Conservation (phyloP, 164 flowering plant species). For the Nymphaea thermarum region DNA sequence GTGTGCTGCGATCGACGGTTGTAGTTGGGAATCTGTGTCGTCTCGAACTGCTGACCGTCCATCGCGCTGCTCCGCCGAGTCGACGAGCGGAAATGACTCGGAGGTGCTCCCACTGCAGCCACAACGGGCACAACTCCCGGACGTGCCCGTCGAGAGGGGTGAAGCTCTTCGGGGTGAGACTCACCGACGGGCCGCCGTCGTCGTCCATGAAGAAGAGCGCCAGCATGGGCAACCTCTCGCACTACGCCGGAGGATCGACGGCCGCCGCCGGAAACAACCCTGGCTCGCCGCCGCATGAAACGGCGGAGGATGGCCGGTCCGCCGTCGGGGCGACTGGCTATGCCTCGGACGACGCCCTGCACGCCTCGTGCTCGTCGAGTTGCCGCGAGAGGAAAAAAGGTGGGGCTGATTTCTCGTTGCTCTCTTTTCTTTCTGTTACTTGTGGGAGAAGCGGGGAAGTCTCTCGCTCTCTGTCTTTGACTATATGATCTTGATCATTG, state of each 20-base stretch:
- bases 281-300: constrained; percentile 32
- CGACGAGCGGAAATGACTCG: constrained; percentile 39
- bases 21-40: no score
- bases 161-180: constrained; percentile 74
- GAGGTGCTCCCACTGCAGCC: constrained; percentile 88
- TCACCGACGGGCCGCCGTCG: constrained; percentile 43
- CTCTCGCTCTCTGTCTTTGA: no score
- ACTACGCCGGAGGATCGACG: constrained; percentile 25
- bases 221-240: constrained; percentile 74
- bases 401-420: constrained; percentile 5
- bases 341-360: constrained; percentile 71
- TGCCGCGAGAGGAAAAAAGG: constrained; percentile 83
- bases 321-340: constrained; percentile 27
- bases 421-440: not conserved
- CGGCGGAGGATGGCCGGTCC: constrained; percentile 12
- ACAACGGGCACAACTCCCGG: constrained; percentile 87
- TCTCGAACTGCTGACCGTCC: no score
- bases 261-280: constrained; percentile 18
- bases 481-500: no score
- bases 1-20: no score
- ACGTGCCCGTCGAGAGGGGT: constrained; percentile 70
- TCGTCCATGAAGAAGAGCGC: constrained; percentile 72
- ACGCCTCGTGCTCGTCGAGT: constrained; percentile 42
- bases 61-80: no score
- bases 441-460: not conserved